Evolutionary conservation across 148 eudicot genomes (phyloP), one percentile per base, ranked within the genome.

Genomic region (Spergularia marina): DNA sequence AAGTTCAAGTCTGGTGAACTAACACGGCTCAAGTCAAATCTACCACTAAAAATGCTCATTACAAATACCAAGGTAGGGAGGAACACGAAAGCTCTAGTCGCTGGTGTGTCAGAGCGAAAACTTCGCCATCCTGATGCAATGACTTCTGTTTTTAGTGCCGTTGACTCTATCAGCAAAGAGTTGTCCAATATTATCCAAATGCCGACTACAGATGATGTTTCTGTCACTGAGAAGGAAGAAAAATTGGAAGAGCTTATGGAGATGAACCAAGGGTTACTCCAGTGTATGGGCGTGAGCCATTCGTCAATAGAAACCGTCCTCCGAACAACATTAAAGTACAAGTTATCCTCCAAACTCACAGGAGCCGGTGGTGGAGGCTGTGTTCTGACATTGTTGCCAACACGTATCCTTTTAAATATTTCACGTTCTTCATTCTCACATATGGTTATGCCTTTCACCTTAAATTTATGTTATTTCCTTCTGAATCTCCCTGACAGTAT

Each of bases 301-400:
- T 86, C 90, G 71, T 83, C 96, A 13, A 95, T 95, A 68, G 98
- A 92, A 82, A 87, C 94, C 74, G 91, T 95, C 73, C 89, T 90
- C 53, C 87, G 85, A 68, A 89, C 92, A 39, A 90, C 97, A 10
- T 65, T 88, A 65, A 95, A 95, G 72, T 95, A 92, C 84, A 89
- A 92, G 78, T 82, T 95, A 60, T 57, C 89, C 61, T 82, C 98
- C 77, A 95, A 95, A 80, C 83, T 95, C 67, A 95, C 98, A 10
- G 97, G 98, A 80, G 98, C 98, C 77, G 98, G 98, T 77, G 98
- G 98, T 12, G 98, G 98, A 60, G 98, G 98, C 78, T 95, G 98
- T 70, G 97, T 95, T 77, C 73, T 95, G 66, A 95, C 98, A 21
- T 85, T 95, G 34, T 67, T 92, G 79, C 98, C 97, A 71, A 84